Evolutionary conservation across 1,284 basidiomycete genomes (phyloP).

Genomic region (Cryptococcus jaspeensis): DNA sequence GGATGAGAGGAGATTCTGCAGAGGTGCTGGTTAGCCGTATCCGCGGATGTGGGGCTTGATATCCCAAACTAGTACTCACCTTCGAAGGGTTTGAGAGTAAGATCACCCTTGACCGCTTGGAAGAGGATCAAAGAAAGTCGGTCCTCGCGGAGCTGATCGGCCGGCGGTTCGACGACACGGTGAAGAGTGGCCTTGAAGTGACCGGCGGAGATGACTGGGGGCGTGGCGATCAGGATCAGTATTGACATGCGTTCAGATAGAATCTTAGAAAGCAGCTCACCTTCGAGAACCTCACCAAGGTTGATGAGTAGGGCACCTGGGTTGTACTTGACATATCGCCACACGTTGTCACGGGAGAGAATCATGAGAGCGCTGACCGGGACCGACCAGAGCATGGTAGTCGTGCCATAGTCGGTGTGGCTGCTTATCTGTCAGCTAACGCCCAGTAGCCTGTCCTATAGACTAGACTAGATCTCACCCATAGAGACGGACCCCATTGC

Average conservation of each 20-base stretch:
- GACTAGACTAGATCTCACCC: background rate
- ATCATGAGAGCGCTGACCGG: constrained; percentile 51
- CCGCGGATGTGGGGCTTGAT: too few species aligned
- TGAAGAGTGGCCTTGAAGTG: constrained; percentile 37
- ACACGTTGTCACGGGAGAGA: constrained; percentile 47
- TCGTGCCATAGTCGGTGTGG: constrained; percentile 51
- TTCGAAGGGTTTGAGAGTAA: background rate
- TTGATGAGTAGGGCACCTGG: constrained; percentile 32
- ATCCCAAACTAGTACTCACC: constrained; percentile 12
- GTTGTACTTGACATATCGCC: constrained; percentile 48
- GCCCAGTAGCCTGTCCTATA: too few species aligned
- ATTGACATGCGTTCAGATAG: too few species aligned
- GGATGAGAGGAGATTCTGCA: too few species aligned
- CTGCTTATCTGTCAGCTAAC: constrained; percentile 22
- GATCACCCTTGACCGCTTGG: background rate
- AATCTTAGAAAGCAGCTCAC: constrained; percentile 1
- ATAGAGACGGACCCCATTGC: too few species aligned
- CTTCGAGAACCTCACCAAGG: constrained; percentile 32
- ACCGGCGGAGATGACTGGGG: constrained; percentile 10
- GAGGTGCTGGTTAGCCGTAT: too few species aligned
- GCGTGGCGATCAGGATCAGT: background rate
- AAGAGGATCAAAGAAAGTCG: background rate
- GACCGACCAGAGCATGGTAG: constrained; percentile 50
- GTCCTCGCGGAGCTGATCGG: background rate
- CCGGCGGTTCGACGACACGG: background rate